These are phyloP conservation scores for Knoxia roxburghii DNA, from an alignment of 257 asterid genomes.

Conservation along the genomic window DNA sequence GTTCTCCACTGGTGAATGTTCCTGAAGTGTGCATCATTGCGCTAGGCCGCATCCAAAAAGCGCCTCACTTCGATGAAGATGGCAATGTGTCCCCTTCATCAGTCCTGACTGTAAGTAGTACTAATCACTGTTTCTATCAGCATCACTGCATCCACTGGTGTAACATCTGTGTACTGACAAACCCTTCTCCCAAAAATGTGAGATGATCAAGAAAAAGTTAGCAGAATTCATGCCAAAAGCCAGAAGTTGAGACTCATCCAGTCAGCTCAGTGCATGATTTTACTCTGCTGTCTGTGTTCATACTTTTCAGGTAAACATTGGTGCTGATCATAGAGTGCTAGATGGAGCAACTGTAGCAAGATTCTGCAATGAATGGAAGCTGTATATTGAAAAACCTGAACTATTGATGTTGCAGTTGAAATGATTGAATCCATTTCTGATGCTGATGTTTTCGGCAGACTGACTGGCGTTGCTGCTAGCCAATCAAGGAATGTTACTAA, in stretches of 20 bases:
- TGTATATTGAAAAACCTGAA: conserved; percentile 73
- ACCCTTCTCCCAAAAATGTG: not conserved
- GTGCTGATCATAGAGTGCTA: conserved; percentile 87
- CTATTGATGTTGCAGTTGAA: conserved; percentile 72
- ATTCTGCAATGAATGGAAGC: conserved; percentile 94
- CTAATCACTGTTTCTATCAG: not conserved
- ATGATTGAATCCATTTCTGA: conserved; percentile 13
- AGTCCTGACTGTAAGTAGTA: conserved; percentile 61
- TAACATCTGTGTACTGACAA: not conserved
- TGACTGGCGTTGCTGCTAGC: not conserved
- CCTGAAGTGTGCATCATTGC: conserved; percentile 92
- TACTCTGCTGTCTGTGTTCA: no score
- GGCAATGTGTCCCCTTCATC: conserved; percentile 63
- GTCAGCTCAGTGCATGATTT: no score
- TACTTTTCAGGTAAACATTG: conserved; percentile 75
- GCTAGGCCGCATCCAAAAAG: conserved; percentile 80
- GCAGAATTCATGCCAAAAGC: no score
- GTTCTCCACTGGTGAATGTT: conserved; percentile 77
- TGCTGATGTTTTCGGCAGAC: no score
- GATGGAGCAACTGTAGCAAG: conserved; percentile 92
- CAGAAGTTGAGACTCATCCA: no score
- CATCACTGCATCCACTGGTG: not conserved
- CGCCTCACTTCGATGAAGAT: conserved; percentile 54
- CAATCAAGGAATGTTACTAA: no score
- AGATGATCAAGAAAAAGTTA: no score